These are phyloP conservation scores for Dicorynia guianensis DNA, from an alignment of 306 rosid genomes.

Conservation along the genomic window DNA sequence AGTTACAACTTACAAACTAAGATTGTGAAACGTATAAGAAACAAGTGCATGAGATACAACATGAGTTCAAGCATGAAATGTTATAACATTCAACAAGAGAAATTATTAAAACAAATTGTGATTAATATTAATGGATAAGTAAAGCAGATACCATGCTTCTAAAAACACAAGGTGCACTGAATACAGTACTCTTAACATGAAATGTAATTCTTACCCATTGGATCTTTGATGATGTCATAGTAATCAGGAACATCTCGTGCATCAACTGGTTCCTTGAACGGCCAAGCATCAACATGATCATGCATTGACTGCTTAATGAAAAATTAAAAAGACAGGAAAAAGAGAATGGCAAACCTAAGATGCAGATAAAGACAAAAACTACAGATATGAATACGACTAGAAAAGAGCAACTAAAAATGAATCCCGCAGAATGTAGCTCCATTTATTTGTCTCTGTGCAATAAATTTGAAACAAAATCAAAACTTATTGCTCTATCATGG, in stretches of 20 bases:
- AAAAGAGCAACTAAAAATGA: too few species aligned
- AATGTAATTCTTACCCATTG: constrained; percentile 72
- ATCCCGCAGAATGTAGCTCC: too few species aligned
- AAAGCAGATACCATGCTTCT: constrained; percentile 22
- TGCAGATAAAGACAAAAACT: background rate
- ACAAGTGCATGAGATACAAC: background rate
- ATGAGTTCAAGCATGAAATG: constrained; percentile 6
- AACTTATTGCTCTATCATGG: background rate
- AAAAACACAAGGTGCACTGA: background rate
- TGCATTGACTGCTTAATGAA: constrained; percentile 66
- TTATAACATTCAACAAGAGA: background rate
- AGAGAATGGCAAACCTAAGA: background rate
- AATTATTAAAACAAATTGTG: constrained; percentile 1
- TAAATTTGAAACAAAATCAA: background rate
- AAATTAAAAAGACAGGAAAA: constrained; percentile 17
- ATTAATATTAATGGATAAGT: constrained; percentile 3
- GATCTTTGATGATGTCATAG: constrained; percentile 92
- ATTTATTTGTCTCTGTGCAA: background rate
- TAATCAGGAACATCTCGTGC: constrained; percentile 95
- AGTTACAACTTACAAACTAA: background rate
- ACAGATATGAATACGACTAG: background rate
- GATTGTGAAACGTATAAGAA: background rate
- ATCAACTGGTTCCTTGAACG: constrained; percentile 97
- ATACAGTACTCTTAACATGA: background rate
- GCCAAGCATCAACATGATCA: constrained; percentile 95